These are phyloP conservation scores for Symbiodinium pilosum DNA, from an alignment of 73 alveolate genomes.

Conservation along the genomic window DNA sequence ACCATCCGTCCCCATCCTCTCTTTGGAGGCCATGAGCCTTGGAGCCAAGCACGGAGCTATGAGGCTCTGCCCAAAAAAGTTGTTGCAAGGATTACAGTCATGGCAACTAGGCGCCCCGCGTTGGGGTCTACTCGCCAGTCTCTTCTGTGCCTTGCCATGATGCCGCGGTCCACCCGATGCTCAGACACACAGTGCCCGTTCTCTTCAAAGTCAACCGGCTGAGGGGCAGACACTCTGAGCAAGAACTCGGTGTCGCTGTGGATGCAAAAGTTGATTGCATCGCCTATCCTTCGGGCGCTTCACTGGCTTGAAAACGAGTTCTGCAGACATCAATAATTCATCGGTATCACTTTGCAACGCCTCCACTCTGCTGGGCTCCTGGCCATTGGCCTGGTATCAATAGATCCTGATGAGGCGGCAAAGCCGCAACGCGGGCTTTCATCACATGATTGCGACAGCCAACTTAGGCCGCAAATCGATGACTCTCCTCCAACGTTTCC, in stretches of 20 bases:
- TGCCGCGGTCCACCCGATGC: neutral
- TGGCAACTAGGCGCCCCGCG: neutral
- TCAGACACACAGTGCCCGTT: neutral
- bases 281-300: constrained; percentile 90
- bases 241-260: constrained; percentile 41
- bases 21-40: constrained; percentile 24
- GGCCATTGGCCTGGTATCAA: neutral
- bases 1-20: constrained; percentile 52
- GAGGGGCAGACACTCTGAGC: constrained; percentile 20
- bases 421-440: too few relatives aligned
- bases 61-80: too few relatives aligned
- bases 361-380: neutral
- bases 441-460: too few relatives aligned
- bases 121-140: constrained; percentile 83
- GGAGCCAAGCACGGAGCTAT: too few relatives aligned
- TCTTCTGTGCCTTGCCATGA: constrained; percentile 40
- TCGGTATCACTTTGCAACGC: neutral
- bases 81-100: too few relatives aligned
- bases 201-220: neutral
- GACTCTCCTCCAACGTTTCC: too few relatives aligned
- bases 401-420: too few relatives aligned
- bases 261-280: constrained; percentile 38
- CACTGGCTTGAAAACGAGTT: too few relatives aligned
- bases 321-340: too few relatives aligned
- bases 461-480: neutral